A percentile compares a stretch with the other conserved stretches of the same genome.
These are phyloP conservation scores for Mycena filopes DNA, from an alignment of 768 basidiomycete genomes.

Conservation along the genomic window DNA sequence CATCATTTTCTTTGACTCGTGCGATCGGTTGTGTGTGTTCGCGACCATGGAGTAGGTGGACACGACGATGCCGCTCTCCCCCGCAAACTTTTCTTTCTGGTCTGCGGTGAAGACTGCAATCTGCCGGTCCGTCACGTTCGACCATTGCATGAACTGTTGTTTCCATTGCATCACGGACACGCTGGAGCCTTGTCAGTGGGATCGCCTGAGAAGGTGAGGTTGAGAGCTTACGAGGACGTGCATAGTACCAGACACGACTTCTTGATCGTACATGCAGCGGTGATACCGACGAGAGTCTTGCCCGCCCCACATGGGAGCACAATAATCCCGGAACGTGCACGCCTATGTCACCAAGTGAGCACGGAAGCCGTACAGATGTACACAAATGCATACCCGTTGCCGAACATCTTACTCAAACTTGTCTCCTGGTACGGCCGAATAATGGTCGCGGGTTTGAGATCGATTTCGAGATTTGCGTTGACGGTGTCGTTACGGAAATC, in stretches of 20 bases:
- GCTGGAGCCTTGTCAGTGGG: conserved; percentile 46
- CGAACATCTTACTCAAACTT: conserved; percentile 99
- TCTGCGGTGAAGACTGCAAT: conserved; percentile 98
- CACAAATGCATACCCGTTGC: conserved; percentile 79
- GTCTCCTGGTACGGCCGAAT: conserved; percentile 99
- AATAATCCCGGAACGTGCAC: conserved; percentile 97
- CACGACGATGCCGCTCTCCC: conserved; percentile 97
- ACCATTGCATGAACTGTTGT: conserved; percentile 98
- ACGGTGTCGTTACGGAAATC: conserved; percentile 98
- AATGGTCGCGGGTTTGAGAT: conserved; percentile 96
- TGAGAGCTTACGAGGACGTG: conserved; percentile 88
- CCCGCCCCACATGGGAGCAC: conserved; percentile 98
- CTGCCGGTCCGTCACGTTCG: conserved; percentile 95
- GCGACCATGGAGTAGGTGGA: conserved; percentile 99
- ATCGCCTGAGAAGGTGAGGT: conserved; percentile 6
- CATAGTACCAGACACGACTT: conserved; percentile 98
- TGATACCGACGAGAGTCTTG: conserved; percentile 99
- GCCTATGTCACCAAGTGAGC: conserved; percentile 58
- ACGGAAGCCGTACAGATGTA: too few species aligned
- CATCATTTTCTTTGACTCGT: conserved; percentile 99
- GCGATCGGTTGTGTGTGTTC: conserved; percentile 97
- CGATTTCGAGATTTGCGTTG: conserved; percentile 97
- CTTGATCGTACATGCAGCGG: conserved; percentile 98
- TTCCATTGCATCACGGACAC: conserved; percentile 99
- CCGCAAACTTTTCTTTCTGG: conserved; percentile 98